Evolutionary conservation across 2,329 filamentous ascomycete species (phyloP).

Genomic region (Pleoardoris graminearum): DNA sequence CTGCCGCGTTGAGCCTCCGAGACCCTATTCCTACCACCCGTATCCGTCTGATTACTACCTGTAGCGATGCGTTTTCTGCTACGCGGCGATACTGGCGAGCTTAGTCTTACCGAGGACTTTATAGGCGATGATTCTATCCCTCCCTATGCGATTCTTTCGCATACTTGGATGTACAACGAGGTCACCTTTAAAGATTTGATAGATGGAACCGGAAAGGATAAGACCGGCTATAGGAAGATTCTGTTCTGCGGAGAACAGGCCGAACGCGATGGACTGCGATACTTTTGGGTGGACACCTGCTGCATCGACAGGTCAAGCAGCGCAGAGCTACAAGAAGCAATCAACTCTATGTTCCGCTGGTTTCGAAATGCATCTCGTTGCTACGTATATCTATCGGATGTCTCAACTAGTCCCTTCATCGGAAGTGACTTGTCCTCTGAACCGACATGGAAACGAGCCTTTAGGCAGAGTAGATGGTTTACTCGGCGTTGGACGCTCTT

Average conservation of each 20-base stretch:
- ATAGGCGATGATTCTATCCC: neutral
- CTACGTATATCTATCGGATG: neutral
- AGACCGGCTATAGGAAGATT: neutral
- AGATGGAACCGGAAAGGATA: neutral
- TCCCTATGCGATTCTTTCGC: neutral
- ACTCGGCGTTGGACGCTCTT: neutral
- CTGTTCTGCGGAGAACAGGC: neutral
- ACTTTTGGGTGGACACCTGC: neutral
- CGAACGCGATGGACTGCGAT: neutral
- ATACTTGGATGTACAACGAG: neutral
- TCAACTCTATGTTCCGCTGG: neutral
- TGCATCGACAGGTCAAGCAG: neutral
- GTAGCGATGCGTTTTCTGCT: conserved; percentile 14
- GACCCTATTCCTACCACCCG: conserved; percentile 8
- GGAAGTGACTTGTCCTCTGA: too few relatives aligned
- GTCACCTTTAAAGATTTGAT: neutral
- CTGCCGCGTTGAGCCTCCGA: conserved; percentile 10
- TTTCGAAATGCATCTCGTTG: neutral
- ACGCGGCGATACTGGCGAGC: conserved; percentile 11
- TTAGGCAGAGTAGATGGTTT: neutral
- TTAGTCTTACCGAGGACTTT: conserved; percentile 6
- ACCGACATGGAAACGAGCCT: neutral
- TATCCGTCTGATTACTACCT: neutral
- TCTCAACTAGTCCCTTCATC: neutral
- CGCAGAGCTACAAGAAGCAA: neutral